Conservation (phyloP, 306 rosid genomes). For the Acacia crassicarpa region DNA sequence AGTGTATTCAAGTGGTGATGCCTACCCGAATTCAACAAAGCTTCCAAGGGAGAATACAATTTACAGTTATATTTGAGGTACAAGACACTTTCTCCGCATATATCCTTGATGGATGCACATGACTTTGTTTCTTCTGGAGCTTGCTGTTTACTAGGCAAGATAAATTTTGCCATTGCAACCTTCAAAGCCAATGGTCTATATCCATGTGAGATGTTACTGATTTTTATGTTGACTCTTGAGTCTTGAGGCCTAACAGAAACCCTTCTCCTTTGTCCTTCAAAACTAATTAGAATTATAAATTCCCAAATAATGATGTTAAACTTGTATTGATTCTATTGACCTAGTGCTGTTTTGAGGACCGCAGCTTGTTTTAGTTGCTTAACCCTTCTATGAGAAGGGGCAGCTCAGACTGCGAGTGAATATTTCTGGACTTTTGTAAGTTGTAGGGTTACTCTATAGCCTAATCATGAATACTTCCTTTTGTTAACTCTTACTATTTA, state of each 20-base stretch:
- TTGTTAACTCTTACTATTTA: background rate
- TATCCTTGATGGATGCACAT: too few species aligned
- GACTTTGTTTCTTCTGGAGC: too few species aligned
- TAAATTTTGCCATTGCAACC: too few species aligned
- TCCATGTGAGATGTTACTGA: too few species aligned
- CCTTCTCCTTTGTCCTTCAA: background rate
- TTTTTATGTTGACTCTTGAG: too few species aligned
- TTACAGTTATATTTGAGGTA: too few species aligned
- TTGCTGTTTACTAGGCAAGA: too few species aligned
- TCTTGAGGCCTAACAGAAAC: too few species aligned
- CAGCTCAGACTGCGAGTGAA: conserved; percentile 23
- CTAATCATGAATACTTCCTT: background rate
- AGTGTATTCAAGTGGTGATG: conserved; percentile 82
- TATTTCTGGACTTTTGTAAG: conserved; percentile 22
- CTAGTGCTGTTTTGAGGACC: conserved; percentile 14
- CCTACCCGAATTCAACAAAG: conserved; percentile 70
- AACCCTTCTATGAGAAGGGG: conserved; percentile 14
- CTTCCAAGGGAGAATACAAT: too few species aligned
- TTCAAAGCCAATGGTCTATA: too few species aligned
- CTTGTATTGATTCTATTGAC: background rate
- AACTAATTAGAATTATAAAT: background rate
- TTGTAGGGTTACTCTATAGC: background rate
- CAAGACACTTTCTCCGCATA: too few species aligned
- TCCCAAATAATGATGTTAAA: conserved; percentile 10
- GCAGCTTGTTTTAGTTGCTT: conserved; percentile 16